Conservation (phyloP, 1,284 basidiomycete genomes). For the Xanthoconium separans region DNA sequence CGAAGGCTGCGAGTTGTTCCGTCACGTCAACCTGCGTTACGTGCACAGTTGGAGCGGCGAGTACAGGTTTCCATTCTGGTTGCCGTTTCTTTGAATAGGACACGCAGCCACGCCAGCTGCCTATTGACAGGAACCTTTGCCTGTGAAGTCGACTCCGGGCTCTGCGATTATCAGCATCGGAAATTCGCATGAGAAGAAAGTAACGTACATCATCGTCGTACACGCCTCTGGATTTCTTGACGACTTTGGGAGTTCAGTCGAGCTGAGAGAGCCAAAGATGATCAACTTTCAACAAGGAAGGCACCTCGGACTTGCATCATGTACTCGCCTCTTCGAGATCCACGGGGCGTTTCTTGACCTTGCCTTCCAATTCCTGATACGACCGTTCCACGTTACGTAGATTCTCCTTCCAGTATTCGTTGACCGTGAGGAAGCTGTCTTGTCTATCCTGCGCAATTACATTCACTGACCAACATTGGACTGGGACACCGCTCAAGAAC, state of each 20-base stretch:
- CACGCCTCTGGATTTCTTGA: slow-evolving; percentile 69
- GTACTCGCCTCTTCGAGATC: slow-evolving; percentile 63
- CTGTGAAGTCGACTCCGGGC: neutral
- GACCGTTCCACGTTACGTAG: slow-evolving; percentile 76
- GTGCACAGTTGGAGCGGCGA: neutral
- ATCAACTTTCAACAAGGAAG: slow-evolving; percentile 72
- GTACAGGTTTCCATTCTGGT: slow-evolving; percentile 57
- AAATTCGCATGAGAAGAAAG: slow-evolving; percentile 6
- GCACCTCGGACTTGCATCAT: slow-evolving; percentile 46
- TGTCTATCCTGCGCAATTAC: slow-evolving; percentile 94
- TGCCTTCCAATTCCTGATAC: slow-evolving; percentile 75
- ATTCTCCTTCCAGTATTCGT: slow-evolving; percentile 87
- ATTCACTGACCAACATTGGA: slow-evolving; percentile 91
- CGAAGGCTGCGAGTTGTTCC: too few relatives aligned
- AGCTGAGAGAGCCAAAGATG: slow-evolving; percentile 90
- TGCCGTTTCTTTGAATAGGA: slow-evolving; percentile 53
- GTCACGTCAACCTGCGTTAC: too few relatives aligned
- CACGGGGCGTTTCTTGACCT: slow-evolving; percentile 67
- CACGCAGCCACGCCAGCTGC: slow-evolving; percentile 76
- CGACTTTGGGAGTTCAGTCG: slow-evolving; percentile 92
- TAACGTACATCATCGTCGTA: slow-evolving; percentile 18
- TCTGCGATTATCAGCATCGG: slow-evolving; percentile 12
- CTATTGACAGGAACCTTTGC: neutral
- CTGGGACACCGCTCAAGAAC: slow-evolving; percentile 83
- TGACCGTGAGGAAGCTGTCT: slow-evolving; percentile 88